A percentile compares a stretch with the other conserved stretches of the same genome.
phyloP scores from a whole-genome alignment of 345 rosid species.

The Carallia pectinifolia region DNA sequence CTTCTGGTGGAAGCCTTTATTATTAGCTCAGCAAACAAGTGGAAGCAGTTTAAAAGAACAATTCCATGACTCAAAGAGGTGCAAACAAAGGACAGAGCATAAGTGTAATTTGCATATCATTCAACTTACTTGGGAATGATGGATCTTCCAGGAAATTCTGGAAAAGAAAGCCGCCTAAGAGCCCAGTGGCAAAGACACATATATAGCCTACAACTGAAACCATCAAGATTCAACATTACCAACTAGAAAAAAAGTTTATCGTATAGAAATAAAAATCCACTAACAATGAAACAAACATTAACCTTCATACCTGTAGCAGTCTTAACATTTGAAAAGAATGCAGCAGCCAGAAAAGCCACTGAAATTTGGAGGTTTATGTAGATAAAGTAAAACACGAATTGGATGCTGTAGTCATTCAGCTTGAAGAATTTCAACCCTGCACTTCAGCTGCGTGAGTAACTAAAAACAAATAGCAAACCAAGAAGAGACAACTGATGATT shows the following conservation, averaged over 20 bases:
- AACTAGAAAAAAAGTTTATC: constrained; percentile 11
- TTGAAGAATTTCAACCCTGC: constrained; percentile 82
- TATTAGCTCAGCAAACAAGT: not conserved
- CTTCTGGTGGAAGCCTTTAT: constrained; percentile 1
- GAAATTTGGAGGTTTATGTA: constrained; percentile 85
- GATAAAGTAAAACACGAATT: constrained; percentile 61
- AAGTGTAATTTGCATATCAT: constrained; percentile 4
- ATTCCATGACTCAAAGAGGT: no score
- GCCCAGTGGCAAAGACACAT: constrained; percentile 76
- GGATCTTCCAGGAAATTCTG: constrained; percentile 56
- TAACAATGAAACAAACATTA: constrained; percentile 3
- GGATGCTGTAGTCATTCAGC: constrained; percentile 66
- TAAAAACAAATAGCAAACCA: constrained; percentile 14
- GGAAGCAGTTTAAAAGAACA: not conserved
- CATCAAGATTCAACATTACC: constrained; percentile 17
- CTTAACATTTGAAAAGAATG: constrained; percentile 66
- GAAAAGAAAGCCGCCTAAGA: constrained; percentile 72
- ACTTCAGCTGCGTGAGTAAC: constrained; percentile 23
- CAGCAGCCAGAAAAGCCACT: constrained; percentile 63
- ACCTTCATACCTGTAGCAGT: constrained; percentile 76
- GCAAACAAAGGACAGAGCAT: no score
- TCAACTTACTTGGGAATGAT: constrained; percentile 73
- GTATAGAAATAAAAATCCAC: not conserved
- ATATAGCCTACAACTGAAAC: constrained; percentile 64
- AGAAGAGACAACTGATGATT: not conserved